Conservation (phyloP, 805 yeast genomes). For the Starmerella sp. region DNA sequence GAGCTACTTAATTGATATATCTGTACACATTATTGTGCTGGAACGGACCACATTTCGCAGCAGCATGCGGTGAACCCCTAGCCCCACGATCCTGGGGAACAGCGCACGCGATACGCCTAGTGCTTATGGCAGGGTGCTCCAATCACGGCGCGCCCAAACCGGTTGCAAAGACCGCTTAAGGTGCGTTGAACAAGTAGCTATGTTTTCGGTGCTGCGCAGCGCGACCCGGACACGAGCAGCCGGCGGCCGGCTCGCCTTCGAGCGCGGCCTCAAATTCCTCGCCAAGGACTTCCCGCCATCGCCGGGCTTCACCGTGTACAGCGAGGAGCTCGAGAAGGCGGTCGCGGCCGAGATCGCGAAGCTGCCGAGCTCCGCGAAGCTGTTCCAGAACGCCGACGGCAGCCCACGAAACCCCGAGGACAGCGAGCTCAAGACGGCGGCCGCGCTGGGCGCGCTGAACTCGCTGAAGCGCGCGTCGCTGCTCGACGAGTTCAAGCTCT, state of each 20-base stretch:
- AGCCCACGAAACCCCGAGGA: constrained; percentile 59
- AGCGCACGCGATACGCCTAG: not conserved
- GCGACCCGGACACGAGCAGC: constrained; percentile 1
- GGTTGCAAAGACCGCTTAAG: constrained; percentile 1
- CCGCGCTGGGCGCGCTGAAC: constrained; percentile 54
- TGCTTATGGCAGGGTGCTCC: not conserved
- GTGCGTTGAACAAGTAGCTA: not conserved
- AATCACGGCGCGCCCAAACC: constrained; percentile 4
- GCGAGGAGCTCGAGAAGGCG: constrained; percentile 34
- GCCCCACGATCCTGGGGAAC: not conserved
- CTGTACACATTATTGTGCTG: too few relatives aligned
- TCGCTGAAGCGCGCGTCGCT: constrained; percentile 44
- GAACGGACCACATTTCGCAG: too few relatives aligned
- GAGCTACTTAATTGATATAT: too few relatives aligned
- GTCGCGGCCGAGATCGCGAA: constrained; percentile 39
- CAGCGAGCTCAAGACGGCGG: constrained; percentile 56
- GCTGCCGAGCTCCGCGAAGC: constrained; percentile 52
- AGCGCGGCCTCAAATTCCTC: constrained; percentile 23
- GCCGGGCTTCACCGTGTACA: constrained; percentile 37
- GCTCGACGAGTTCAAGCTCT: constrained; percentile 38
- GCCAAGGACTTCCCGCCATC: constrained; percentile 27
- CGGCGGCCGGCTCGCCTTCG: not conserved
- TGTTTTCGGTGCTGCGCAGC: constrained; percentile 11
- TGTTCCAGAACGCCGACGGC: constrained; percentile 68
- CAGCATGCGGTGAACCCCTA: not conserved